phyloP scores from a whole-genome alignment of 495 filamentous ascomycete genomes.

The Xeromyces bisporus region DNA sequence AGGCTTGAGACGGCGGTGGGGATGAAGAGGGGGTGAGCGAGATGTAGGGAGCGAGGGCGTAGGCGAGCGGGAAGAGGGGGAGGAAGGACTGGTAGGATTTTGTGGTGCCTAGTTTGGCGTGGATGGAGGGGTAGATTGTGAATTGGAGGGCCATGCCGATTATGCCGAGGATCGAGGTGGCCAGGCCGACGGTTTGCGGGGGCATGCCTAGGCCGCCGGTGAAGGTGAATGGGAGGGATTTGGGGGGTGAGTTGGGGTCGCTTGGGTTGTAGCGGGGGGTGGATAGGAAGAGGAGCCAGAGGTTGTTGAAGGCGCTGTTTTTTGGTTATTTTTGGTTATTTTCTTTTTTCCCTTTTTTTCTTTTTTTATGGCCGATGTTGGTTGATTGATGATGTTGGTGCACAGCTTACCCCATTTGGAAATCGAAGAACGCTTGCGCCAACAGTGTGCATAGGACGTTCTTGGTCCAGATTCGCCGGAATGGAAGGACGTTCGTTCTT shows the following conservation, averaged over 20 bases:
- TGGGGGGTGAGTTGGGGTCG: slow-evolving; percentile 24
- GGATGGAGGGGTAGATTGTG: slow-evolving; percentile 54
- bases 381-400: no score
- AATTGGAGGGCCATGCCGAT: slow-evolving; percentile 67
- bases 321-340: neutral
- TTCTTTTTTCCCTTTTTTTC: no score
- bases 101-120: slow-evolving; percentile 48
- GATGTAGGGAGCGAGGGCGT: slow-evolving; percentile 55
- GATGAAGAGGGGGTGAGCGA: slow-evolving; percentile 46
- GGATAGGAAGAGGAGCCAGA: slow-evolving; percentile 75
- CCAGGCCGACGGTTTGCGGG: slow-evolving; percentile 56
- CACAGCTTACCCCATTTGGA: slow-evolving; percentile 41
- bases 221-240: slow-evolving; percentile 48
- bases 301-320: slow-evolving; percentile 54
- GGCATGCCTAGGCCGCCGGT: slow-evolving; percentile 67
- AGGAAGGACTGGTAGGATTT: slow-evolving; percentile 52
- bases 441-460: slow-evolving; percentile 55
- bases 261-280: slow-evolving; percentile 50
- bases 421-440: slow-evolving; percentile 52
- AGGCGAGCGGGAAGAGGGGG: slow-evolving; percentile 55
- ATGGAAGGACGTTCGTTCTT: slow-evolving; percentile 35
- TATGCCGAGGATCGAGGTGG: slow-evolving; percentile 59
- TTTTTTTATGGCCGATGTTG: no score
- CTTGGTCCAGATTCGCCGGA: slow-evolving; percentile 61
- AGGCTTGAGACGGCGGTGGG: slow-evolving; percentile 43